phyloP scores from a whole-genome alignment of 352 stramenopile species.

The Phytophthora multivora region DNA sequence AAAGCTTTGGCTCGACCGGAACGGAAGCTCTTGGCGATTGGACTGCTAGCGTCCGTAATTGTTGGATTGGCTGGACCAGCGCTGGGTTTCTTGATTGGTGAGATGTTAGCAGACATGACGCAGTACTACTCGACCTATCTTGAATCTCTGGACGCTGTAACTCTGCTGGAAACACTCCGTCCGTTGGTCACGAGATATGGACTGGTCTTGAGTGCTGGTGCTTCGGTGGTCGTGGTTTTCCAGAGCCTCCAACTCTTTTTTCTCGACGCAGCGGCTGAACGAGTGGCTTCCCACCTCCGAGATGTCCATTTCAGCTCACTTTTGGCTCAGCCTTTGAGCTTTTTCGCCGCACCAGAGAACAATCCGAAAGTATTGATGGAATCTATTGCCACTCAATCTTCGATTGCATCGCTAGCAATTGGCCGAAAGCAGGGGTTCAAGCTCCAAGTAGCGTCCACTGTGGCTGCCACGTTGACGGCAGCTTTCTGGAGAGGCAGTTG shows the following conservation, averaged over 20 bases:
- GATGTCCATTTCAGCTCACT: conserved; percentile 57
- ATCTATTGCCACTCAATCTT: conserved; percentile 51
- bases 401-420: conserved; percentile 46
- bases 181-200: conserved; percentile 29
- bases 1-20: conserved; percentile 42
- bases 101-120: conserved; percentile 41
- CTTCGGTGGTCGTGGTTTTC: conserved; percentile 34
- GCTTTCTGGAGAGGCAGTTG: conserved; percentile 57
- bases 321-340: conserved; percentile 54
- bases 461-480: conserved; percentile 37
- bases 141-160: conserved; percentile 20
- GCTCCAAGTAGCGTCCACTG: conserved; percentile 46
- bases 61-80: conserved; percentile 40
- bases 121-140: conserved; percentile 37
- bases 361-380: conserved; percentile 55
- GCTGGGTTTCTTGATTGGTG: conserved; percentile 37
- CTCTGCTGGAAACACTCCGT: conserved; percentile 5
- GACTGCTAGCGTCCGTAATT: conserved; percentile 36
- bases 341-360: conserved; percentile 73
- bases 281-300: conserved; percentile 50
- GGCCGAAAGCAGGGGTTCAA: conserved; percentile 53
- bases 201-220: conserved; percentile 37
- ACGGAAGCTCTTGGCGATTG: conserved; percentile 37
- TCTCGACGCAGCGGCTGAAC: conserved; percentile 57
- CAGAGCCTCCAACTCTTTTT: conserved; percentile 43